Percentiles rank a stretch among this genome's conserved stretches.
Conservation (phyloP, 2,329 filamentous ascomycete genomes). For the Cordyceps farinosa region DNA sequence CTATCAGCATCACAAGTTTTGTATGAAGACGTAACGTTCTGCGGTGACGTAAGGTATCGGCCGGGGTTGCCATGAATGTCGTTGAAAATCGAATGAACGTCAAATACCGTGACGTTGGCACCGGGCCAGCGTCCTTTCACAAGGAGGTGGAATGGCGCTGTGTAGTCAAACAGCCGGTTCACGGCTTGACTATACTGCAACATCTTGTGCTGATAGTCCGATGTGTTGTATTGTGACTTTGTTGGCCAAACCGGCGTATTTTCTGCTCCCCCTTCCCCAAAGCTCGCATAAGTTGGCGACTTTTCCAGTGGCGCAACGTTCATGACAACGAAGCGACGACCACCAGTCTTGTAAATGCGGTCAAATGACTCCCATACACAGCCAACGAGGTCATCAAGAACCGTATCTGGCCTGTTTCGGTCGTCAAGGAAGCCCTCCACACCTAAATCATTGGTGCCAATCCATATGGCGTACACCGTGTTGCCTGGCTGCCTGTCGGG, state of each 20-base stretch:
- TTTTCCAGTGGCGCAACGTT: constrained; percentile 65
- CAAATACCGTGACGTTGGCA: constrained; percentile 61
- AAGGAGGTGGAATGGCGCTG: constrained; percentile 43
- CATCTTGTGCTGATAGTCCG: constrained; percentile 44
- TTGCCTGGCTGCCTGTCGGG: constrained; percentile 46
- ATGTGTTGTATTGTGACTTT: constrained; percentile 45
- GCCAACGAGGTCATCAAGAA: constrained; percentile 61
- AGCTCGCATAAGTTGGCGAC: constrained; percentile 58
- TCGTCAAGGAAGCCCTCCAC: constrained; percentile 63
- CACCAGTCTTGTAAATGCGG: constrained; percentile 61
- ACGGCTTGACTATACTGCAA: constrained; percentile 45
- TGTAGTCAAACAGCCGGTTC: constrained; percentile 49
- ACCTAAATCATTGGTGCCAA: constrained; percentile 78
- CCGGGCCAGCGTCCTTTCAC: constrained; percentile 50
- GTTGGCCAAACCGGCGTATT: constrained; percentile 45
- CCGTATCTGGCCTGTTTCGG: constrained; percentile 55
- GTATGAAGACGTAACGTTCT: constrained; percentile 58
- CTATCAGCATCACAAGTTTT: constrained; percentile 45
- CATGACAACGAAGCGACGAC: constrained; percentile 67
- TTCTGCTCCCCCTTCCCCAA: constrained; percentile 35
- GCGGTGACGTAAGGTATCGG: constrained; percentile 59
- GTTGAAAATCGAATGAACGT: constrained; percentile 61
- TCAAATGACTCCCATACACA: constrained; percentile 63
- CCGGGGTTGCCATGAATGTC: constrained; percentile 62
- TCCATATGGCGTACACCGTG: constrained; percentile 74